These are phyloP conservation scores for Talaromyces marneffei DNA, from an alignment of 2,329 filamentous ascomycete species.

Conservation along the genomic window DNA sequence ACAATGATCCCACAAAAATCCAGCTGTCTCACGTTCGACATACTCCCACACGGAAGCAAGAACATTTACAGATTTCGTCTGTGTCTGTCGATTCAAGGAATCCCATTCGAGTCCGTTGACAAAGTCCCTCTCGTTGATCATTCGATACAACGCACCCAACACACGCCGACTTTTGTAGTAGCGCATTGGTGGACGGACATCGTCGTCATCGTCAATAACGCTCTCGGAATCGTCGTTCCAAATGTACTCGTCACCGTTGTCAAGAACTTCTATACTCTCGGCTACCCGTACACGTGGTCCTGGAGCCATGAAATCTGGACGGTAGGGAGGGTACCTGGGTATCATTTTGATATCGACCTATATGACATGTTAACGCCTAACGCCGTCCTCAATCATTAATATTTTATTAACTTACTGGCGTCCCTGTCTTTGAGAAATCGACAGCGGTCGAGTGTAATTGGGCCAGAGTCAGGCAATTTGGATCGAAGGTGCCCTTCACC, in stretches of 20 bases:
- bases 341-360: constrained; percentile 16
- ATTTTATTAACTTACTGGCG: constrained; percentile 39
- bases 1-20: constrained; percentile 23
- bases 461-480: constrained; percentile 52
- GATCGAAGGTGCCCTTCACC: constrained; percentile 46
- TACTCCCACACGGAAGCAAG: constrained; percentile 6
- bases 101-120: constrained; percentile 16
- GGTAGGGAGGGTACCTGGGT: constrained; percentile 12
- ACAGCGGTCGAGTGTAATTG: constrained; percentile 64
- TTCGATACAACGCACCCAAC: constrained; percentile 64
- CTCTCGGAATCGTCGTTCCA: constrained; percentile 27
- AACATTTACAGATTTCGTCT: not conserved
- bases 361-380: not conserved
- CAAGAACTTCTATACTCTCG: constrained; percentile 15
- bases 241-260: constrained; percentile 12
- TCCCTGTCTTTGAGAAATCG: constrained; percentile 71
- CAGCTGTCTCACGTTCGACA: constrained; percentile 19
- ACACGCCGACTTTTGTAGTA: constrained; percentile 66
- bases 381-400: not conserved
- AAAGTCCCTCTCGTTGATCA: constrained; percentile 64
- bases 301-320: constrained; percentile 21
- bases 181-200: constrained; percentile 31
- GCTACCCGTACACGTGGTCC: constrained; percentile 19
- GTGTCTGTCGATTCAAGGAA: not conserved
- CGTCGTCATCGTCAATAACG: constrained; percentile 11